These are phyloP conservation scores for Davidsoniella virescens DNA, from an alignment of 2,329 filamentous ascomycete species.

Conservation along the genomic window DNA sequence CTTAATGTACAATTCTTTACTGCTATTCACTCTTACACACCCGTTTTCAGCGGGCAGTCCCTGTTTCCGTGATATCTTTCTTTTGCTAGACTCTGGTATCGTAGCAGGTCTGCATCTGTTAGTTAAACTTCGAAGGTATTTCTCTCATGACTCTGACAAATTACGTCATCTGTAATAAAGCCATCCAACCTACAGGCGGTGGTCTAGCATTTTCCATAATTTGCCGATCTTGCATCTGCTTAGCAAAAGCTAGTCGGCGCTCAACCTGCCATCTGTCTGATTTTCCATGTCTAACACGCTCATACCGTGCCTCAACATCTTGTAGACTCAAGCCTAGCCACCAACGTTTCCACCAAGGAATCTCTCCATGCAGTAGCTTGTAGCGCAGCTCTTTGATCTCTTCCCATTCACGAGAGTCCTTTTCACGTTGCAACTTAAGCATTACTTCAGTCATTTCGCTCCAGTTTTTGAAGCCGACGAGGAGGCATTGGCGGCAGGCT, in stretches of 20 bases:
- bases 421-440: conserved; percentile 34
- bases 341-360: conserved; percentile 12
- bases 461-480: conserved; percentile 69
- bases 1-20: too few relatives aligned
- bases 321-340: conserved; percentile 26
- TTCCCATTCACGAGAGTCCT: conserved; percentile 25
- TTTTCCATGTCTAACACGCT: conserved; percentile 31
- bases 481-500: conserved; percentile 62
- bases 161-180: conserved; percentile 20
- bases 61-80: background rate
- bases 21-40: too few relatives aligned
- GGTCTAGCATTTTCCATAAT: conserved; percentile 32
- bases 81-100: background rate
- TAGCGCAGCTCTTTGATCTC: conserved; percentile 20
- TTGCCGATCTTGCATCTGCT: conserved; percentile 28
- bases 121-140: background rate
- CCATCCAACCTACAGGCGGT: conserved; percentile 20
- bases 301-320: conserved; percentile 17
- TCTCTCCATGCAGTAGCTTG: conserved; percentile 13
- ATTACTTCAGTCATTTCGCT: conserved; percentile 48
- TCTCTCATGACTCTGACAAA: background rate
- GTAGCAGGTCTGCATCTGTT: background rate
- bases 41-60: background rate
- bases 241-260: conserved; percentile 22
- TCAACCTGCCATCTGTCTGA: conserved; percentile 39